These are phyloP conservation scores for Pterulicium gracile DNA, from an alignment of 1,284 basidiomycete species.

Conservation along the genomic window DNA sequence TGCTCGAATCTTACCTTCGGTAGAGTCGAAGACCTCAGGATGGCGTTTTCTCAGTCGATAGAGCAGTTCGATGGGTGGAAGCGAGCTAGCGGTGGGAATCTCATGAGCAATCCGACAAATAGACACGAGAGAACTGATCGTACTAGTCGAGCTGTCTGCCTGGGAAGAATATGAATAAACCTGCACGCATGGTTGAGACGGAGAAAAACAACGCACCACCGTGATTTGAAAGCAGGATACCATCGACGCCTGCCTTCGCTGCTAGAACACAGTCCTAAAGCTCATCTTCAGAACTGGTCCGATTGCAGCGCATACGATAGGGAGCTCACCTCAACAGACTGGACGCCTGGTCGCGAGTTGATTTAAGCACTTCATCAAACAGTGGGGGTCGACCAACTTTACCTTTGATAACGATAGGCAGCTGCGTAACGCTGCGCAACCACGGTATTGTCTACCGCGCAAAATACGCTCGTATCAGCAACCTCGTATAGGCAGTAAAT, in stretches of 20 bases:
- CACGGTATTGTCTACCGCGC: slow-evolving; percentile 65
- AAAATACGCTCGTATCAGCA: slow-evolving; percentile 6
- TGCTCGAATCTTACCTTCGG: slow-evolving; percentile 47
- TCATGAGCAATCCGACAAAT: slow-evolving; percentile 6
- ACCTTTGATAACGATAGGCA: slow-evolving; percentile 84
- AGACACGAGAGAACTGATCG: background rate
- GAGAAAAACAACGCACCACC: slow-evolving; percentile 49
- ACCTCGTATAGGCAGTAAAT: slow-evolving; percentile 2
- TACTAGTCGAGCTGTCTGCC: slow-evolving; percentile 78
- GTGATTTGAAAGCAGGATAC: slow-evolving; percentile 86
- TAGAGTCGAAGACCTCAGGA: slow-evolving; percentile 65
- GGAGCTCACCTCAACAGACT: slow-evolving; percentile 58
- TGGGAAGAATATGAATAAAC: slow-evolving; percentile 16
- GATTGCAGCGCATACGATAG: slow-evolving; percentile 1
- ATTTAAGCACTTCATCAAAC: background rate
- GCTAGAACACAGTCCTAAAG: slow-evolving; percentile 75
- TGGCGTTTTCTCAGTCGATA: slow-evolving; percentile 60
- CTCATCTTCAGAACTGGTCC: slow-evolving; percentile 9
- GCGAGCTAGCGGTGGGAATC: slow-evolving; percentile 30
- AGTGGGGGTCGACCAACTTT: slow-evolving; percentile 9
- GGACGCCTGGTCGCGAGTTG: slow-evolving; percentile 46
- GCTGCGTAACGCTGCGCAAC: slow-evolving; percentile 62
- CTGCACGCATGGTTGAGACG: slow-evolving; percentile 1
- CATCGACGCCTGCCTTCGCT: slow-evolving; percentile 78
- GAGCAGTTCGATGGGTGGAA: slow-evolving; percentile 69